These are phyloP conservation scores for Monilinia fructicola DNA, from an alignment of 2,329 filamentous ascomycete species.

Conservation along the genomic window DNA sequence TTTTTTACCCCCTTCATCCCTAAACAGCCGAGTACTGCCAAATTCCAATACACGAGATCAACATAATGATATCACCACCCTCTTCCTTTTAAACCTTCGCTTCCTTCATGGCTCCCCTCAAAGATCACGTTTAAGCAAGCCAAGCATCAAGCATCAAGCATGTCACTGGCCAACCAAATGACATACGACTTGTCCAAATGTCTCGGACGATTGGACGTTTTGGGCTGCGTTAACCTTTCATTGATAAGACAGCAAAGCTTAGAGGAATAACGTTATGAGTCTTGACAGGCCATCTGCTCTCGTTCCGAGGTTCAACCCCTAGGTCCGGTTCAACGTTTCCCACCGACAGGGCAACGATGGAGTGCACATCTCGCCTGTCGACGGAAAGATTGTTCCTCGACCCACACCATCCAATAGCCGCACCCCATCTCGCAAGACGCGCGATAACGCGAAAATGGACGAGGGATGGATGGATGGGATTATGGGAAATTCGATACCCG, in stretches of 20 bases:
- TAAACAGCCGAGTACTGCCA: background rate
- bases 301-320: background rate
- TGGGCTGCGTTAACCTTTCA: background rate
- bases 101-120: background rate
- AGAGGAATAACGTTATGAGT: background rate
- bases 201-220: conserved; percentile 14
- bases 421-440: conserved; percentile 14
- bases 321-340: too few relatives aligned
- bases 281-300: conserved; percentile 10
- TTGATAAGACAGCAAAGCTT: conserved; percentile 8
- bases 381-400: background rate
- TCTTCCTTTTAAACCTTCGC: background rate
- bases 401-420: conserved; percentile 7
- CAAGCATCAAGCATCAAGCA: conserved; percentile 15
- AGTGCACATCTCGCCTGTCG: background rate
- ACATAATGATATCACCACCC: conserved; percentile 13
- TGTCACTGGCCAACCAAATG: conserved; percentile 16
- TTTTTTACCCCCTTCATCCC: background rate
- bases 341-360: background rate
- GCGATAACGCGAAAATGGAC: conserved; percentile 9
- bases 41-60: background rate
- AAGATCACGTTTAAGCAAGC: conserved; percentile 9
- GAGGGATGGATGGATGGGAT: too few relatives aligned
- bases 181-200: conserved; percentile 10
- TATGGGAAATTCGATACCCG: background rate